These are phyloP conservation scores for Neonectria ditissima DNA, from an alignment of 2,329 filamentous ascomycete genomes.

Conservation along the genomic window DNA sequence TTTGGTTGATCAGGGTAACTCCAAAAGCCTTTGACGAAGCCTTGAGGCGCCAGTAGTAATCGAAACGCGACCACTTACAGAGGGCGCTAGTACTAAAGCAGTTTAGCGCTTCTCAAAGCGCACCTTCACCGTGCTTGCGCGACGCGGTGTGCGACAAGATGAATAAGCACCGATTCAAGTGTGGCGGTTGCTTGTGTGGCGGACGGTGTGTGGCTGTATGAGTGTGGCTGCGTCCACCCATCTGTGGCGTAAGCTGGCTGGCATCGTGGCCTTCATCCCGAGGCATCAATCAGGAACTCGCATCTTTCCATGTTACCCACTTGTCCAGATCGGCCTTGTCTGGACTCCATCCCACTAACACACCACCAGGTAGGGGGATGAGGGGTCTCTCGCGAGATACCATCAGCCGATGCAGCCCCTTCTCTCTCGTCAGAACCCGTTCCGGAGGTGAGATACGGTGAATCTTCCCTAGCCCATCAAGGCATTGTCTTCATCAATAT, in stretches of 20 bases:
- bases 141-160: slow-evolving; percentile 14
- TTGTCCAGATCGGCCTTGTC: neutral
- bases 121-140: slow-evolving; percentile 10
- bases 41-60: slow-evolving; percentile 36
- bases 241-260: neutral
- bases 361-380: slow-evolving; percentile 3
- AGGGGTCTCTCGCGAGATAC: neutral
- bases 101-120: neutral
- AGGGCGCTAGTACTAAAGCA: neutral
- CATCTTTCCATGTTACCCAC: neutral
- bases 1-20: slow-evolving; percentile 39
- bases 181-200: slow-evolving; percentile 3
- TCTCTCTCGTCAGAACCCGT: slow-evolving; percentile 5
- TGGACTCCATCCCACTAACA: slow-evolving; percentile 11
- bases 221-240: neutral
- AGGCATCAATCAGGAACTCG: neutral
- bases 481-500: slow-evolving; percentile 5
- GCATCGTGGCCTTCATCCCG: neutral
- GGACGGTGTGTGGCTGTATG: too few relatives aligned
- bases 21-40: slow-evolving; percentile 40
- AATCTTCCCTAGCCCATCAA: slow-evolving; percentile 1
- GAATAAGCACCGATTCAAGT: slow-evolving; percentile 20
- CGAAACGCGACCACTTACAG: slow-evolving; percentile 37
- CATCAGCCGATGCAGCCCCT: slow-evolving; percentile 12
- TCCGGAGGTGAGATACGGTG: slow-evolving; percentile 1